Percentiles rank a stretch among this genome's conserved stretches.
These are phyloP conservation scores for Alternaria infectoria DNA, from an alignment of 2,329 filamentous ascomycete genomes.

Conservation along the genomic window DNA sequence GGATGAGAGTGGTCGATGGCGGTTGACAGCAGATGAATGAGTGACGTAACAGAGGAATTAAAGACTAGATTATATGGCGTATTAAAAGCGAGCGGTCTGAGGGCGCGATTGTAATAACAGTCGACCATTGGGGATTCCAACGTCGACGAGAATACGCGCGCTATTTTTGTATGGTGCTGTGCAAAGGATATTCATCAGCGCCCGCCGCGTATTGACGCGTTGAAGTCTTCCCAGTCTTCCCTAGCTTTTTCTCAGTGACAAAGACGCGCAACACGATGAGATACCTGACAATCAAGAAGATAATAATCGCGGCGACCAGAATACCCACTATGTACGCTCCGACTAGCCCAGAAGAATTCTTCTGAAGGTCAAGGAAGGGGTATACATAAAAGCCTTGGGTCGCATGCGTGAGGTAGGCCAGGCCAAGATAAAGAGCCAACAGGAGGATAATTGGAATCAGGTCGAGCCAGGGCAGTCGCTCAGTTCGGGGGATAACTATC, in stretches of 20 bases:
- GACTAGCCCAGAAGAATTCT: conserved; percentile 60
- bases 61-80: neutral
- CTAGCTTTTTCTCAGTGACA: conserved; percentile 54
- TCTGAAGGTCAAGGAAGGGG: conserved; percentile 69
- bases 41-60: neutral
- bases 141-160: neutral
- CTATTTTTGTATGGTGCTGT: conserved; percentile 26
- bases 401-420: conserved; percentile 76
- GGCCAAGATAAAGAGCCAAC: conserved; percentile 71
- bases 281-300: conserved; percentile 52
- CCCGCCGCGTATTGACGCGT: conserved; percentile 17
- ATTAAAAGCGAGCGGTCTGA: neutral
- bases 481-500: conserved; percentile 70
- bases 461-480: conserved; percentile 68
- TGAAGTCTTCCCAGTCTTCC: conserved; percentile 48
- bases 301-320: conserved; percentile 46
- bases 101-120: neutral
- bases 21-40: neutral
- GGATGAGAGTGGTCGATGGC: neutral
- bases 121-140: neutral
- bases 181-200: conserved; percentile 27
- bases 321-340: conserved; percentile 67
- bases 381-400: conserved; percentile 79
- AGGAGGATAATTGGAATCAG: conserved; percentile 72
- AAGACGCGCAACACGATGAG: conserved; percentile 48